These are phyloP conservation scores for Saccharomyces hybrid DNA, from an alignment of 1,139 yeast species.

Conservation along the genomic window DNA sequence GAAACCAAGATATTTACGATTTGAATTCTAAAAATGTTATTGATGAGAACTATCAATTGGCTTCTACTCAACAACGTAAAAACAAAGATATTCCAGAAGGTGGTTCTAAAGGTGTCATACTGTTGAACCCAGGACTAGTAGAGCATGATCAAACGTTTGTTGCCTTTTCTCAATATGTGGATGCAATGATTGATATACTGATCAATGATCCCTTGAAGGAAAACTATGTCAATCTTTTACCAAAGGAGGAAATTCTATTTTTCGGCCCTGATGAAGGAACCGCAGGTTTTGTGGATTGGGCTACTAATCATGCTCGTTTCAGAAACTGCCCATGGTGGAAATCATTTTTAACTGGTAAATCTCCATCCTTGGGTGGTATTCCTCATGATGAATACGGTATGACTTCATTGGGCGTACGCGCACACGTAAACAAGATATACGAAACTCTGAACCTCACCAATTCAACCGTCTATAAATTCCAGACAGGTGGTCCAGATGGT, in stretches of 20 bases:
- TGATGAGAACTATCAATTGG: constrained; percentile 94
- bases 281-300: constrained; percentile 95
- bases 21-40: constrained; percentile 82
- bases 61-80: constrained; percentile 92
- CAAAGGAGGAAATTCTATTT: constrained; percentile 80
- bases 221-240: constrained; percentile 74
- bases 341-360: constrained; percentile 94
- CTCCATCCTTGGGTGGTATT: constrained; percentile 89
- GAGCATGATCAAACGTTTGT: constrained; percentile 79
- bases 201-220: constrained; percentile 78
- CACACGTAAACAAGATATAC: constrained; percentile 83
- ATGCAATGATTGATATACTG: constrained; percentile 78
- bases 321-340: constrained; percentile 99
- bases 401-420: constrained; percentile 93
- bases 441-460: constrained; percentile 62
- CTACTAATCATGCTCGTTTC: constrained; percentile 86
- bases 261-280: constrained; percentile 99
- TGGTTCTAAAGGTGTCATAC: constrained; percentile 94
- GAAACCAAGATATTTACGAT: constrained; percentile 78
- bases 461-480: constrained; percentile 65
- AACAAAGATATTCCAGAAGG: constrained; percentile 99
- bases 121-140: constrained; percentile 64
- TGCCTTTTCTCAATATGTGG: constrained; percentile 89
- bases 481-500: constrained; percentile 99
- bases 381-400: constrained; percentile 98